Base-by-base conservation (phyloP, 148 eudicot genomes). In the Fagopyrum tataricum region DNA sequence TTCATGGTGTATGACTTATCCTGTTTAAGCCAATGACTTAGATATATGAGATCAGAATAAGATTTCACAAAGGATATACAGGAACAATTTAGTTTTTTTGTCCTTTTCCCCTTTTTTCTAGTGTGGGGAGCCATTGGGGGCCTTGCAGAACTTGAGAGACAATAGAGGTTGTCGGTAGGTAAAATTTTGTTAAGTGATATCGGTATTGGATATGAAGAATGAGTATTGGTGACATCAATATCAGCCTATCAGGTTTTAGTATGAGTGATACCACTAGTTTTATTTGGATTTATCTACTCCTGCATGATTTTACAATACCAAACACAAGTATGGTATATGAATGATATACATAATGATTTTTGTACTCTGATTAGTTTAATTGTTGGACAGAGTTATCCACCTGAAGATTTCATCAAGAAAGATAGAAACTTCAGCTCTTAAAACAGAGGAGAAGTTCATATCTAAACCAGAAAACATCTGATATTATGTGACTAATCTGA, bases 21-120 rank as follows among this genome's bases (percentile, higher is more conserved):
- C 69, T 64, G 44, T 61, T 26, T 61, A 24, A 24, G 67, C 67
- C 67, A 61, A 61, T 61, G 17, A 61, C 67, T 24, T 10, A 8
- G 10, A 64, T 37, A 37, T 64, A 14, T 64, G 69, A 64, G 42
- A 64, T 64, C 69, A 64, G 43, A 37, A 64, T 31, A 17, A 64
- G 20, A 64, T 64, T 64, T 64, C 69, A 64, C 6, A 64, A 64
- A 64, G 69, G 31, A 37, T 64, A 37, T 7, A 64, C 69, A 64
- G 69, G 18, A 64, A 13, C 18, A 37, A 24, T 37, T 64, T 64
- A 1, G 44, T 31, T 15, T 15, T 31, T 4, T 64, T 64, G 44
- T 64, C 69, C 7, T 64, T 64, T 64, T 13, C 12, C 43, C 10
- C 43, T 37, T 37, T 64, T 64, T 39, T 39, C 61, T 55, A 18